phyloP scores from a whole-genome alignment of 495 filamentous ascomycete genomes.

The Chlorociboria aeruginascens region DNA sequence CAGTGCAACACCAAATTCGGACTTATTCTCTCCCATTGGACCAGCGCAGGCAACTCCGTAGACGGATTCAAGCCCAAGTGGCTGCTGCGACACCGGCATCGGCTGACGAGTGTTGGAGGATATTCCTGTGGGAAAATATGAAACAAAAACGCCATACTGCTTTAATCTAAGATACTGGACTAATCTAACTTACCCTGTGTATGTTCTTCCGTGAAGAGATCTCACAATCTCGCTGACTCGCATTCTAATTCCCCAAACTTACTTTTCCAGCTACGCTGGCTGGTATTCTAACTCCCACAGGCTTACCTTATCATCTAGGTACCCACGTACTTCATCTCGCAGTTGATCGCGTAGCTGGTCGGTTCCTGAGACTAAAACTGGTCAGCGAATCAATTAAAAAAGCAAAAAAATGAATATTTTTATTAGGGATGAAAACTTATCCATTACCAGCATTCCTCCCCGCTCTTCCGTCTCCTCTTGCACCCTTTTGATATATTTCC shows the following conservation, averaged over 20 bases:
- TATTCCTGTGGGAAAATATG: slow-evolving; percentile 4
- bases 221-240: slow-evolving; percentile 3
- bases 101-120: slow-evolving; percentile 1
- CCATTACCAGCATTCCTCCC: slow-evolving; percentile 8
- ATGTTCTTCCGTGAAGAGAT: slow-evolving; percentile 4
- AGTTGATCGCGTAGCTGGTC: slow-evolving; percentile 8
- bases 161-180: slow-evolving; percentile 9
- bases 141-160: slow-evolving; percentile 8
- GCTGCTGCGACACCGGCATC: not conserved
- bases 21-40: slow-evolving; percentile 4
- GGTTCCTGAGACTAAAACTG: slow-evolving; percentile 11
- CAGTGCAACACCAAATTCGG: slow-evolving; percentile 5
- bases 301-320: slow-evolving; percentile 11
- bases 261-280: slow-evolving; percentile 7
- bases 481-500: slow-evolving; percentile 11
- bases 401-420: slow-evolving; percentile 6
- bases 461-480: slow-evolving; percentile 8
- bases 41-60: slow-evolving; percentile 2
- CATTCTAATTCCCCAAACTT: slow-evolving; percentile 9
- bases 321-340: slow-evolving; percentile 5
- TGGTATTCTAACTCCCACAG: slow-evolving; percentile 11
- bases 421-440: slow-evolving; percentile 5
- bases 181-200: slow-evolving; percentile 4
- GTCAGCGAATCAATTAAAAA: slow-evolving; percentile 5
- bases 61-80: not conserved